Evolutionary conservation across 306 rosid genomes (phyloP), one percentile per base, ranked within the genome.

Genomic region (Luffa acutangula): DNA sequence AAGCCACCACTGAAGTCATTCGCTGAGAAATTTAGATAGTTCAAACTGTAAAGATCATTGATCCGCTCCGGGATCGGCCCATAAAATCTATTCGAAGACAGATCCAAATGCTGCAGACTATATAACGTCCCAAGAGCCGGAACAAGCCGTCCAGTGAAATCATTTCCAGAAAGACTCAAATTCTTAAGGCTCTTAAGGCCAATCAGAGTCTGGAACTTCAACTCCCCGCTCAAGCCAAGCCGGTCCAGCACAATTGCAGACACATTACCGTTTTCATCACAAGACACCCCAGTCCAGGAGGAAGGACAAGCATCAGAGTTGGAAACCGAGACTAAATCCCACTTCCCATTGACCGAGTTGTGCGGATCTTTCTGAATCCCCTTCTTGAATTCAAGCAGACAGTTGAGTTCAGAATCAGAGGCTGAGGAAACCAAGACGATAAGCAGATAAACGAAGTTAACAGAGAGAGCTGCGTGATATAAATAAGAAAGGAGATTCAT

Each of bases 51-150:
- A 0, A 95, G 84, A 20, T 87, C 92, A 80, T 86, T 91, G 87
- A 95, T 88, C 90, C 95, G 89, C 9, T 86, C 89, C 0, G 98
- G 97, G 80, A 95, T 90, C 81, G 98, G 98, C 0, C 98, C 98
- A 76, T 89, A 91, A 87, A 95, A 95, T 7, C 69, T 31, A 85
- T 95, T 95, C 12, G 66, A 8, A 0, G 98, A 95, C 54, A 95
- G 97, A 95, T 95, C 98, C 87, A 95, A 87, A 85, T 84, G 89
- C 87, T 91, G 88, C 78, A 95, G 85, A 3, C 93, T 81, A 6
- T 88, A 51, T 56, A 95, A 82, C 3, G 89, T 79, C 13, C 97
- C 97, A 15, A 95, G 76, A 3, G 91, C 84, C 6, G 98, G 98
- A 0, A 91, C 92, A 10, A 95, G 69, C 65, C 97, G 81, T 4